Conservation (phyloP, 2,329 filamentous ascomycete species). For the Alternaria rosae region DNA sequence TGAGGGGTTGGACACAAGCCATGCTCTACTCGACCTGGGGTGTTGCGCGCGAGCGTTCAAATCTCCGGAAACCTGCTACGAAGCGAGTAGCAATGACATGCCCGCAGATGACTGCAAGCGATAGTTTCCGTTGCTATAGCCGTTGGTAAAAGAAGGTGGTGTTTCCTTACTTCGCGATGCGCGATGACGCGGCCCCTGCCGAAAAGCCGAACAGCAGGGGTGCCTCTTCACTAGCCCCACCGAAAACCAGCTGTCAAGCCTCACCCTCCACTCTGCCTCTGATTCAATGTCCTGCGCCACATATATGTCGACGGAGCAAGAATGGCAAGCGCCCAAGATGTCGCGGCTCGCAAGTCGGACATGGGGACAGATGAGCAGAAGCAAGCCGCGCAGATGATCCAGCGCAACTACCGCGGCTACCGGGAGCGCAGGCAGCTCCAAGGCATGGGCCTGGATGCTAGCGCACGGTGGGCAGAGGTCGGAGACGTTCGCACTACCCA, state of each 20-base stretch:
- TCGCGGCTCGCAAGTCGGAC: slow-evolving; percentile 6
- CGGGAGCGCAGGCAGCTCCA: slow-evolving; percentile 73
- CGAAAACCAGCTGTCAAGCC: slow-evolving; percentile 13
- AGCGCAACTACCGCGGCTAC: slow-evolving; percentile 79
- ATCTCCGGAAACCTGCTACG: background rate
- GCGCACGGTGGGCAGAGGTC: slow-evolving; percentile 74
- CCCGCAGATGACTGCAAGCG: background rate
- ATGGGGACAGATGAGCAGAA: slow-evolving; percentile 29
- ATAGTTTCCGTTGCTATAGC: background rate
- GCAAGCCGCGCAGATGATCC: slow-evolving; percentile 46
- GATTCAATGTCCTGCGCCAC: slow-evolving; percentile 12
- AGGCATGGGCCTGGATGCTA: slow-evolving; percentile 73
- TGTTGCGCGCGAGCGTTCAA: background rate
- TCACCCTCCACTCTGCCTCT: slow-evolving; percentile 5
- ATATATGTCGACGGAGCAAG: slow-evolving; percentile 6
- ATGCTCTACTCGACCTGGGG: background rate
- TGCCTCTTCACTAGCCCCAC: slow-evolving; percentile 12
- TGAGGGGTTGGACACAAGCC: background rate
- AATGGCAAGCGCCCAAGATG: slow-evolving; percentile 21
- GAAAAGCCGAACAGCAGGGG: background rate
- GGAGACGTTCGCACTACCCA: slow-evolving; percentile 38
- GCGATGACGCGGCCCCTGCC: slow-evolving; percentile 6
- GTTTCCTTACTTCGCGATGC: background rate
- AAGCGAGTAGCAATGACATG: background rate
- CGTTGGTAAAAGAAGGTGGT: background rate